Evolutionary conservation across 305 asterid species (phyloP), one percentile per base, ranked within the genome.

Genomic region (Salvia sclarea): DNA sequence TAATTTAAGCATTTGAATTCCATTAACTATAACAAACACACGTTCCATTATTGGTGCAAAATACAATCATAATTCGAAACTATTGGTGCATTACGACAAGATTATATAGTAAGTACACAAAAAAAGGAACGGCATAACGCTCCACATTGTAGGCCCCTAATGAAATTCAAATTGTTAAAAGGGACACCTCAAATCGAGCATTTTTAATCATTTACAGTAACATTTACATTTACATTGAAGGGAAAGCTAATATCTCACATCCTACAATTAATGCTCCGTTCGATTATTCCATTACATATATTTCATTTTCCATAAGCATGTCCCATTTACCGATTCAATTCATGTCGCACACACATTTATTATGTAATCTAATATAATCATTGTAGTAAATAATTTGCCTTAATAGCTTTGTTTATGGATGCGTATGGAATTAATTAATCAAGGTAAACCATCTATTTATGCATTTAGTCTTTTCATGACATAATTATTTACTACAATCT

Each of bases 121-220:
- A 12, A 20, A 25, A 59, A 28, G 12, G 13, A 43, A 44, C 3
- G 18, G 9, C 6, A 44, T 5, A 16, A 62, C 68, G 75, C 67
- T 75, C 79, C 75, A 53, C 18, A 62, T 20, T 40, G 65, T 64
- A 25, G 60, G 44, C 20, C 59, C 70, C 65, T 16, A 57, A 70
- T 66, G 54, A 60, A 70, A 71, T 71, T 76, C 74, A 76, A 76
- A 76, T 41, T 66, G 17, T 53, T 17, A 45, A 44, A 50, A 65
- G 35, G 61, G 25, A 40, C 56, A 54, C 12, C 55, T 25, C 53
- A 49, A 48, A 59, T 14, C 47, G 13, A 40, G 50, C 30, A 47
- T 28, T 25, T 25, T 40, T 3, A 40, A 50, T 18, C 17, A 24
- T 22, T 52, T 3, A n/a, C n/a, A n/a, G n/a, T n/a, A 30, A 24